These are phyloP conservation scores for Penicillium sp. DNA, from an alignment of 2,329 filamentous ascomycete species.

Conservation along the genomic window DNA sequence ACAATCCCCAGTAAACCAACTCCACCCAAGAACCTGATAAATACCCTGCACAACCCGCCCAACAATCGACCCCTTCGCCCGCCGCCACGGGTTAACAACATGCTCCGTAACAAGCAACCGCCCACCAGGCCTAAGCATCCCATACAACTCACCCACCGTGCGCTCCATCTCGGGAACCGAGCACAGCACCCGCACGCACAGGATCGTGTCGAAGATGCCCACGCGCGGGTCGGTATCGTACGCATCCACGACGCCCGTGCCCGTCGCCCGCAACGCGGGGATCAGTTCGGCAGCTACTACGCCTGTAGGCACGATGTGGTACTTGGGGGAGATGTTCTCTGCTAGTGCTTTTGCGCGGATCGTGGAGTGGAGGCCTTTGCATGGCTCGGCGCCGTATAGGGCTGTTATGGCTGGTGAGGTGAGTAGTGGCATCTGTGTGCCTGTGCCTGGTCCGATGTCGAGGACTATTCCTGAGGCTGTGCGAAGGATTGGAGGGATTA, in stretches of 20 bases:
- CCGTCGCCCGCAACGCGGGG: conserved; percentile 25
- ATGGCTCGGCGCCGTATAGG: conserved; percentile 58
- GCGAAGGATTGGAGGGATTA: conserved; percentile 45
- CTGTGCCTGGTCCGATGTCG: conserved; percentile 55
- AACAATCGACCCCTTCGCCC: conserved; percentile 46
- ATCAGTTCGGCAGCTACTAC: conserved; percentile 50
- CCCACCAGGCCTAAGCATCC: conserved; percentile 55
- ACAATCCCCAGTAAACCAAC: conserved; percentile 55
- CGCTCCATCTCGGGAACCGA: conserved; percentile 51
- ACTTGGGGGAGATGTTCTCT: conserved; percentile 48
- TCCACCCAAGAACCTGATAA: conserved; percentile 51
- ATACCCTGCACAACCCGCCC: conserved; percentile 50
- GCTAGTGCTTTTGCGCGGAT: conserved; percentile 44
- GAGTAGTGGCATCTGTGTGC: conserved; percentile 52
- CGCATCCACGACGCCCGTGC: conserved; percentile 33
- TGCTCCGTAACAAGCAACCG: conserved; percentile 58
- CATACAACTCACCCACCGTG: conserved; percentile 50
- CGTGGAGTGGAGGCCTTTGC: conserved; percentile 47
- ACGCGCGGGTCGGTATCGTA: conserved; percentile 20
- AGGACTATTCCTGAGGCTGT: conserved; percentile 46
- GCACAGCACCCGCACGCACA: conserved; percentile 57
- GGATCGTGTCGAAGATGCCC: conserved; percentile 56
- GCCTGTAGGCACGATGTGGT: conserved; percentile 51
- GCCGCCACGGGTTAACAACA: conserved; percentile 53
- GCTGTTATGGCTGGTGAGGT: conserved; percentile 43